Evolutionary conservation across 2,329 filamentous ascomycete genomes (phyloP).

Genomic region (Arthrobotrys megalospora): DNA sequence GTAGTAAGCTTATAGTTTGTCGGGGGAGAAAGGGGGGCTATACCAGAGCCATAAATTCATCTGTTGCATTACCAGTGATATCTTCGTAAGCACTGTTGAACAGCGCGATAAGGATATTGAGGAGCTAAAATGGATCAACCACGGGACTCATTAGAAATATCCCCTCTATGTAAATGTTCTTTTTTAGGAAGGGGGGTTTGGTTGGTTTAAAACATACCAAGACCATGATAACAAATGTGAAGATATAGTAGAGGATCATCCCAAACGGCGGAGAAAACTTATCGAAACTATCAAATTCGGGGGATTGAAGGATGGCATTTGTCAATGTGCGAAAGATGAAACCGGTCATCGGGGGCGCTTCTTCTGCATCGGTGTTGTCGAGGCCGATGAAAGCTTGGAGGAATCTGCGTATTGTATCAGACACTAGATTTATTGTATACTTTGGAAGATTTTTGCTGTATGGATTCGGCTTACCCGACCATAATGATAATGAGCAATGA

Average conservation of each 20-base stretch:
- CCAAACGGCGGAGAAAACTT: constrained; percentile 93
- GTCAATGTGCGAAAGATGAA: constrained; percentile 88
- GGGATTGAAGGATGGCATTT: constrained; percentile 91
- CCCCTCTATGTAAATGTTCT: background rate
- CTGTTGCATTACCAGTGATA: constrained; percentile 90
- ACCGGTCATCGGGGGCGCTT: constrained; percentile 74
- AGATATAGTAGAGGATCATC: constrained; percentile 95
- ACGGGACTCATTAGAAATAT: background rate
- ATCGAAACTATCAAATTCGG: constrained; percentile 90
- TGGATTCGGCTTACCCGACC: constrained; percentile 70
- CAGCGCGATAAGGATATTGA: constrained; percentile 96
- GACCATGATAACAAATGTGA: constrained; percentile 97
- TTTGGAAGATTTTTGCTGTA: background rate
- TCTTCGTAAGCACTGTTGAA: constrained; percentile 98
- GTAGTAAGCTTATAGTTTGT: background rate
- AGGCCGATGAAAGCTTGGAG: constrained; percentile 94
- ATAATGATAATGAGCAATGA: constrained; percentile 87
- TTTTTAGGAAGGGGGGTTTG: constrained; percentile 67
- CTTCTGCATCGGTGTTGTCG: constrained; percentile 74
- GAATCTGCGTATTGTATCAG: constrained; percentile 72
- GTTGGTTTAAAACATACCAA: constrained; percentile 67
- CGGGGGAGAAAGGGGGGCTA: constrained; percentile 23
- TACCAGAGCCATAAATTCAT: constrained; percentile 89
- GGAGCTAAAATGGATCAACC: constrained; percentile 63
- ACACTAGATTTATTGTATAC: constrained; percentile 54